These are phyloP conservation scores for Tolypocladium endophyticum DNA, from an alignment of 2,329 filamentous ascomycete species.

Conservation along the genomic window DNA sequence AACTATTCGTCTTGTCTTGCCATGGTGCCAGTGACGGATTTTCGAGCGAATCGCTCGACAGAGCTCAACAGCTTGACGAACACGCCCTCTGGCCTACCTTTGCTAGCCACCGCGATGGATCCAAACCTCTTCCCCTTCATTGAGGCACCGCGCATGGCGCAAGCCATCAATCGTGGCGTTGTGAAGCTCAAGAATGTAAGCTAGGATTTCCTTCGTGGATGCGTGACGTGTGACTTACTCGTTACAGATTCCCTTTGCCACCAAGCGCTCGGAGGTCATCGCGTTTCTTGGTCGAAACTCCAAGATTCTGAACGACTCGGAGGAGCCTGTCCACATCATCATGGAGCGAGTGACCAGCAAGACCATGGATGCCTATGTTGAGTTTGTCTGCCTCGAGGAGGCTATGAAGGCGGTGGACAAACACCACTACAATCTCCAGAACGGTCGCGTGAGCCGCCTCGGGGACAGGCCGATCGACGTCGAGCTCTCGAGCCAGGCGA, in stretches of 20 bases:
- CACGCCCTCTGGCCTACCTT: constrained; percentile 22
- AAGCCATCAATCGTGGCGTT: constrained; percentile 28
- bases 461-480: constrained; percentile 48
- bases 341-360: constrained; percentile 54
- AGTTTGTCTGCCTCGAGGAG: constrained; percentile 42
- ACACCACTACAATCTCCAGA: constrained; percentile 26
- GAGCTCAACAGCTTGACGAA: constrained; percentile 26
- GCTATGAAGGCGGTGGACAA: constrained; percentile 42
- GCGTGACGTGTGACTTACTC: constrained; percentile 1
- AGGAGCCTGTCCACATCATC: constrained; percentile 51
- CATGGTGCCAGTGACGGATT: not conserved
- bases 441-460: constrained; percentile 36
- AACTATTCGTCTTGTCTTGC: not conserved
- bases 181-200: constrained; percentile 41
- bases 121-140: constrained; percentile 35
- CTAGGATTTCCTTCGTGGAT: constrained; percentile 1
- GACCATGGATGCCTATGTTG: constrained; percentile 51
- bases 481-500: constrained; percentile 42
- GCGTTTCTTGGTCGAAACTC: constrained; percentile 50
- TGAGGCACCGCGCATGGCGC: constrained; percentile 22
- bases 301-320: constrained; percentile 39
- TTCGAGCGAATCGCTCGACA: constrained; percentile 20
- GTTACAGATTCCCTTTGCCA: constrained; percentile 43
- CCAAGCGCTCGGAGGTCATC: constrained; percentile 42
- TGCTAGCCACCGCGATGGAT: constrained; percentile 22